Evolutionary conservation across 1,139 yeast genomes (phyloP).

Genomic region (Trichomonascaceae sp.): DNA sequence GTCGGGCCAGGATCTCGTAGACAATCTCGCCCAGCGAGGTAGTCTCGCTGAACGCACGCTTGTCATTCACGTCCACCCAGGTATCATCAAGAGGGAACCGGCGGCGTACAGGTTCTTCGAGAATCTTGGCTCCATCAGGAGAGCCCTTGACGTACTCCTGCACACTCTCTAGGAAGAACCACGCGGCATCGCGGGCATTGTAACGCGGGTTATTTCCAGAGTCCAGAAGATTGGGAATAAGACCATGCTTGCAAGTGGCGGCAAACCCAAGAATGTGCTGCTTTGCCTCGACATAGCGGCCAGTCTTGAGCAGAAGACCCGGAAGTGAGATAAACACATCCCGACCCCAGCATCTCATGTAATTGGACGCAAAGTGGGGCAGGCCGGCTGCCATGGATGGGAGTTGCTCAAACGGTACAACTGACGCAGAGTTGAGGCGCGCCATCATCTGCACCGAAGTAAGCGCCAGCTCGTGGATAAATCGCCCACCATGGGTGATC

Average conservation of each 20-base stretch:
- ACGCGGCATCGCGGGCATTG: slow-evolving; percentile 93
- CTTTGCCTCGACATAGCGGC: slow-evolving; percentile 67
- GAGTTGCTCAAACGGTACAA: slow-evolving; percentile 44
- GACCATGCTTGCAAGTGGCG: slow-evolving; percentile 83
- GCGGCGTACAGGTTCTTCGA: slow-evolving; percentile 61
- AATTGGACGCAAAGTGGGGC: slow-evolving; percentile 82
- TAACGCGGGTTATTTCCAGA: slow-evolving; percentile 90
- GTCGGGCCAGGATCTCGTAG: slow-evolving; percentile 70
- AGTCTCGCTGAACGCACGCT: slow-evolving; percentile 60
- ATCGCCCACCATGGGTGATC: slow-evolving; percentile 50
- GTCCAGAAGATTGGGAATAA: slow-evolving; percentile 85
- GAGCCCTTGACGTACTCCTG: slow-evolving; percentile 65
- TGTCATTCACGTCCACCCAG: slow-evolving; percentile 55
- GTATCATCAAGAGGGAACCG: slow-evolving; percentile 87
- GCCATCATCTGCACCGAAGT: slow-evolving; percentile 87
- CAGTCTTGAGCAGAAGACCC: slow-evolving; percentile 69
- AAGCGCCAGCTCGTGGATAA: slow-evolving; percentile 67
- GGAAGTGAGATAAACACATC: slow-evolving; percentile 83
- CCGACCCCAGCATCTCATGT: slow-evolving; percentile 98
- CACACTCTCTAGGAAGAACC: slow-evolving; percentile 82
- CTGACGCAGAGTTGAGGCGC: slow-evolving; percentile 56
- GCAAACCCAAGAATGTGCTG: slow-evolving; percentile 79
- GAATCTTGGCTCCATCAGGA: slow-evolving; percentile 55
- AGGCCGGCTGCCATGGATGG: slow-evolving; percentile 91
- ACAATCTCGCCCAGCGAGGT: slow-evolving; percentile 62